phyloP scores from a whole-genome alignment of 2,329 filamentous ascomycete genomes.

The Fusarium concolor region DNA sequence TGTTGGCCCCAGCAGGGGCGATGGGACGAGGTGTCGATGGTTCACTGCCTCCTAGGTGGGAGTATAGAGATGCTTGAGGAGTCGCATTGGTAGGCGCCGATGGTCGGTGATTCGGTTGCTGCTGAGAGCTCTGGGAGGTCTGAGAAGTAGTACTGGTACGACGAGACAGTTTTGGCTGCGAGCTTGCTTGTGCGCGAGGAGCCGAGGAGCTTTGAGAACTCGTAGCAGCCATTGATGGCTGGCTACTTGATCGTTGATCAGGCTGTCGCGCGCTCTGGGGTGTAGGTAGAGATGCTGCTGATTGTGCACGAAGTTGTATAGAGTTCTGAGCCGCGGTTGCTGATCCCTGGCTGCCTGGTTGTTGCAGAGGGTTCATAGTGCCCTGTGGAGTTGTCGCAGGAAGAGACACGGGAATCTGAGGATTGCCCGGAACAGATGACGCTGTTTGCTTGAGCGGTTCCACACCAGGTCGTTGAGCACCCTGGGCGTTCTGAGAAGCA shows the following conservation, averaged over 20 bases:
- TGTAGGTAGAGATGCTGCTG: neutral
- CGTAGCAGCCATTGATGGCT: too few species aligned
- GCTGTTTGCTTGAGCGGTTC: neutral
- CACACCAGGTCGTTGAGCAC: neutral
- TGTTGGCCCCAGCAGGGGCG: neutral
- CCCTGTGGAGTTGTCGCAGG: too few species aligned
- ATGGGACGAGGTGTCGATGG: neutral
- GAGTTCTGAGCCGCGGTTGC: neutral
- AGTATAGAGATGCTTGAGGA: neutral
- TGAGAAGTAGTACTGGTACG: neutral
- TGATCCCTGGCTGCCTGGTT: neutral
- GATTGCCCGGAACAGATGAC: neutral
- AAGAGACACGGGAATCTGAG: too few species aligned
- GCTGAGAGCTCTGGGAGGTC: neutral
- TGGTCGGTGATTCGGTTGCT: neutral
- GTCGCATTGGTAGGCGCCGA: neutral
- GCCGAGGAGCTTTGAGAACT: neutral
- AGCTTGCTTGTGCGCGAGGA: neutral
- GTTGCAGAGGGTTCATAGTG: neutral
- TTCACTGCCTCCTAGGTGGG: neutral
- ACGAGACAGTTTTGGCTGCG: neutral
- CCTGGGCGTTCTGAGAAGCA: neutral
- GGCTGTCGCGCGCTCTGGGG: neutral
- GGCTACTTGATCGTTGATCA: neutral
- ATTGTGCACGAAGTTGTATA: neutral